These are phyloP conservation scores for Torulaspora delbrueckii DNA, from an alignment of 805 yeast genomes.

Conservation along the genomic window DNA sequence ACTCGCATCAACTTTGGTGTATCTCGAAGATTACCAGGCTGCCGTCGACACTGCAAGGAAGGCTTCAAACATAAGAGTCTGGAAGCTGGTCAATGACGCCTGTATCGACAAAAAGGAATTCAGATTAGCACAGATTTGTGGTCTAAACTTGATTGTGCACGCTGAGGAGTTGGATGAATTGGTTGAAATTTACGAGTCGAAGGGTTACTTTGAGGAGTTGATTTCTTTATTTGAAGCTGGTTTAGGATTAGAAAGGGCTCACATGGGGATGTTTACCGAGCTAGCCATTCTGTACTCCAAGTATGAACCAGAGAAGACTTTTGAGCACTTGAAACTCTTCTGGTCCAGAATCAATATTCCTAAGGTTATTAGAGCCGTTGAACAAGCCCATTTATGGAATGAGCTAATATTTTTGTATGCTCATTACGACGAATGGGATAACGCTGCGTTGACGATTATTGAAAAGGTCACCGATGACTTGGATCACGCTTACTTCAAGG, in stretches of 20 bases:
- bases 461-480: conserved; percentile 89
- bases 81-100: conserved; percentile 97
- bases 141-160: conserved; percentile 91
- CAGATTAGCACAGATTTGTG: conserved; percentile 97
- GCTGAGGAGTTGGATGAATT: conserved; percentile 94
- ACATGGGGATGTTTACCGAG: conserved; percentile 99
- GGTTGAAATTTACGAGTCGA: conserved; percentile 78
- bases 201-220: conserved; percentile 88
- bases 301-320: conserved; percentile 81
- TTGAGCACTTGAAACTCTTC: conserved; percentile 95
- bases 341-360: conserved; percentile 99
- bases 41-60: conserved; percentile 99
- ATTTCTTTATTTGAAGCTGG: conserved; percentile 93
- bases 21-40: conserved; percentile 84
- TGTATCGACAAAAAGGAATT: conserved; percentile 94
- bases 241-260: conserved; percentile 94
- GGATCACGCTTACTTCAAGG: conserved; percentile 92
- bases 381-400: conserved; percentile 91
- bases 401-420: conserved; percentile 94
- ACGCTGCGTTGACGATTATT: conserved; percentile 94
- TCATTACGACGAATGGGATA: conserved; percentile 99
- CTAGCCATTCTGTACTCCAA: conserved; percentile 86
- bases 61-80: conserved; percentile 86
- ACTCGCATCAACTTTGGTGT: conserved; percentile 93
- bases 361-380: conserved; percentile 91